phyloP scores from a whole-genome alignment of 2,329 filamentous ascomycete genomes.

The Lanzia echinophila region DNA sequence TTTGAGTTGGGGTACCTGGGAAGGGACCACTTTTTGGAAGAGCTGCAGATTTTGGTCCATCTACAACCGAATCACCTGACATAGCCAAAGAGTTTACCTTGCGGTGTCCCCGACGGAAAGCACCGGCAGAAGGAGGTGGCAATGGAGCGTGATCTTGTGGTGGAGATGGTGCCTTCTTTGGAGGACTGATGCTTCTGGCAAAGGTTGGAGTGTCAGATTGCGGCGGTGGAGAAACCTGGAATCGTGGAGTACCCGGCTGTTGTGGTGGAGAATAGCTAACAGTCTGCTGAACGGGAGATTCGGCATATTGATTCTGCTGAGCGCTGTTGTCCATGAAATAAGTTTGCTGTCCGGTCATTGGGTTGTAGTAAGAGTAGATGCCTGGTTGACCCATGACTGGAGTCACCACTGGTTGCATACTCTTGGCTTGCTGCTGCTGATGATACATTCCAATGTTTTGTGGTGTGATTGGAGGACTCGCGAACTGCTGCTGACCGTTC shows the following conservation, averaged over 20 bases:
- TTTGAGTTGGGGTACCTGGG: constrained; percentile 75
- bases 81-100: constrained; percentile 65
- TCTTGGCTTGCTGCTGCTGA: constrained; percentile 28
- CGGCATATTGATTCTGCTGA: constrained; percentile 37
- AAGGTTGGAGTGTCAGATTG: constrained; percentile 46
- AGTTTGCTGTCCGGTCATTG: constrained; percentile 74
- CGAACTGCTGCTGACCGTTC: constrained; percentile 48
- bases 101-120: constrained; percentile 90
- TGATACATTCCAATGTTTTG: constrained; percentile 48
- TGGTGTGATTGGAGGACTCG: constrained; percentile 45
- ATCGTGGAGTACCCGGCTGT: constrained; percentile 57
- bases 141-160: constrained; percentile 65
- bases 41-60: constrained; percentile 51
- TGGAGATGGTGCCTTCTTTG: constrained; percentile 62
- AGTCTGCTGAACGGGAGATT: constrained; percentile 31
- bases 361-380: constrained; percentile 78
- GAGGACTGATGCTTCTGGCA: constrained; percentile 58
- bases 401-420: constrained; percentile 40
- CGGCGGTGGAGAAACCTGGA: constrained; percentile 76
- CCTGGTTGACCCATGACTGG: constrained; percentile 59
- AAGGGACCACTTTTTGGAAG: constrained; percentile 72
- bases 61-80: constrained; percentile 20
- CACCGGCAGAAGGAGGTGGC: constrained; percentile 81
- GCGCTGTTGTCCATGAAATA: constrained; percentile 53
- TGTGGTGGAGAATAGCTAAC: constrained; percentile 43